Evolutionary conservation across 2,329 filamentous ascomycete genomes (phyloP), one percentile per base, ranked within the genome.

Genomic region (Aspergillus intermedius): DNA sequence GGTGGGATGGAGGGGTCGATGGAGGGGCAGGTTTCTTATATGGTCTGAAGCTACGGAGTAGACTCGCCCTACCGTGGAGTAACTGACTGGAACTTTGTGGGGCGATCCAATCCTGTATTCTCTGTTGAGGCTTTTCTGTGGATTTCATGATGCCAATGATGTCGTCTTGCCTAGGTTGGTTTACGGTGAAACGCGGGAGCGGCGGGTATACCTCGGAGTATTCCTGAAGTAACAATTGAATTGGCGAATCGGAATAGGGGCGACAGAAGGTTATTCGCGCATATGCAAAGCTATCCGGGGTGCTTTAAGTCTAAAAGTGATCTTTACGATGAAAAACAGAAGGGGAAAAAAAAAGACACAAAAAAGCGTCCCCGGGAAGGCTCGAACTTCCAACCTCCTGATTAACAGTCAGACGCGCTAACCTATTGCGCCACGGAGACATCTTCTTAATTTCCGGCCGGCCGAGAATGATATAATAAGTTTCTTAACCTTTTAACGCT

Each of bases 381-480:
- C 17, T 40, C 37, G 37, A 40, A 40, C 37, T 40, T 15, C 37
- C 37, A 40, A 40, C 37, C 37, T 40, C 37, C 37, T 40, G 37
- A 40, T 40, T 40, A 40, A 40, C 37, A 40, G 37, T 40, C 37
- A 40, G 37, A 40, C 37, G 37, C 37, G 37, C 37, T 40, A 40
- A 8, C 37, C 37, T 9, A 40, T 40, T 40, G 37, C 37, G 37
- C 37, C 37, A 40, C 37, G 37, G 37, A 40, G 37, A 40, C 37
- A 3, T 19, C 17, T 19, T 19, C 17, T 19, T 19, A 19, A 19
- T 19, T 19, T 19, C 3, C 3, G 17, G 17, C 2, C 17, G 17
- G 17, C 17, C 17, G 17, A 19, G 3, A 19, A 19, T n/a, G 3
- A 2, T 19, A 19, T 3, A 19, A 19, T 19, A 19, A 3, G 17